These are phyloP conservation scores for Emergomyces orientalis DNA, from an alignment of 2,329 filamentous ascomycete genomes.

Conservation along the genomic window DNA sequence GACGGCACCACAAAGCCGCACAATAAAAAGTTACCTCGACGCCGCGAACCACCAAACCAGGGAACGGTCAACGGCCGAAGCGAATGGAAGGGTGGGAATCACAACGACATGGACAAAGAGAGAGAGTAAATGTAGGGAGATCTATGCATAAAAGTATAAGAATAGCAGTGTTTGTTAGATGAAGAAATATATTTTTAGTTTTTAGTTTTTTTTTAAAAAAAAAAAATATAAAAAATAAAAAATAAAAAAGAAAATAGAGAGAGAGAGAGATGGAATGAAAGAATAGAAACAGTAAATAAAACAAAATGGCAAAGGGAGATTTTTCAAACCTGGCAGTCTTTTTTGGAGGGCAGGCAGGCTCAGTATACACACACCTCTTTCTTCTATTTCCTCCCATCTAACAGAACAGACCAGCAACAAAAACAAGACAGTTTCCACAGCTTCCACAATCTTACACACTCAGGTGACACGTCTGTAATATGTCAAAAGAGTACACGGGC, in stretches of 20 bases:
- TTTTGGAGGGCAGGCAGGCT: no score
- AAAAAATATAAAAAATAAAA: background rate
- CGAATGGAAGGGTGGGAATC: background rate
- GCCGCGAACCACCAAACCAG: background rate
- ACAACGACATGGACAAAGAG: background rate
- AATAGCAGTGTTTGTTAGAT: background rate
- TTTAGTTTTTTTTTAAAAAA: no score
- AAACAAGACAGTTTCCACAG: slow-evolving; percentile 6
- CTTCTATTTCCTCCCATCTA: background rate
- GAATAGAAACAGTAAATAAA: background rate
- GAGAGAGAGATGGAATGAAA: background rate
- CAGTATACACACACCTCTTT: background rate
- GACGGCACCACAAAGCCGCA: no score
- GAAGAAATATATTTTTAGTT: no score
- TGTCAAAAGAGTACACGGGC: background rate
- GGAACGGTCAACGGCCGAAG: background rate
- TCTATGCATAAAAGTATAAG: background rate
- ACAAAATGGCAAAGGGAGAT: background rate
- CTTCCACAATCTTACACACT: background rate
- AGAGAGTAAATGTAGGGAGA: background rate
- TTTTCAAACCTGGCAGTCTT: no score
- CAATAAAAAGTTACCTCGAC: background rate
- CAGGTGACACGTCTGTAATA: background rate
- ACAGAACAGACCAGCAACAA: background rate
- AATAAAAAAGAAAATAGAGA: background rate